Evolutionary conservation across 2,329 filamentous ascomycete species (phyloP).

Genomic region (Monilinia aucupariae): DNA sequence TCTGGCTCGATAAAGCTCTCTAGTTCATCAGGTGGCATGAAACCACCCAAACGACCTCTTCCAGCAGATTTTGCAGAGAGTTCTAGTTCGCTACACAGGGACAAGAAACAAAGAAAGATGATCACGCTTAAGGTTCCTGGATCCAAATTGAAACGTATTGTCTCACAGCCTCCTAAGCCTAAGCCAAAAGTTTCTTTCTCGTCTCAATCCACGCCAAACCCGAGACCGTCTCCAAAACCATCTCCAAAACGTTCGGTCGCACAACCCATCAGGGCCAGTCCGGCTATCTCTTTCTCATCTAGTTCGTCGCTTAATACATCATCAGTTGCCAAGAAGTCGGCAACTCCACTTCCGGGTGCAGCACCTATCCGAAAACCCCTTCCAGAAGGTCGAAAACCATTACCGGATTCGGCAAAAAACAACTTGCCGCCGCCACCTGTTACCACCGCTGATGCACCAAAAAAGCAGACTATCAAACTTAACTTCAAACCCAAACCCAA

Average conservation of each 20-base stretch:
- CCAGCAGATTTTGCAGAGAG: slow-evolving; percentile 18
- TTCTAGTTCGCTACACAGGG: slow-evolving; percentile 9
- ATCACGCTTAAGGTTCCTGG: slow-evolving; percentile 17
- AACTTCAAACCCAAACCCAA: slow-evolving; percentile 20
- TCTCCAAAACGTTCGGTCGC: slow-evolving; percentile 23
- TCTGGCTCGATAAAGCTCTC: background rate
- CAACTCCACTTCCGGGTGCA: background rate
- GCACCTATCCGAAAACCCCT: slow-evolving; percentile 23
- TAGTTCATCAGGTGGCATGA: slow-evolving; percentile 19
- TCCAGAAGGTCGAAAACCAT: slow-evolving; percentile 21
- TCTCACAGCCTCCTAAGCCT: slow-evolving; percentile 24
- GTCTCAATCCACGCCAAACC: slow-evolving; percentile 11
- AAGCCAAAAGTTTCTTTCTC: slow-evolving; percentile 2
- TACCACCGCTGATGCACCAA: background rate
- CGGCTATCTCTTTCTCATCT: slow-evolving; percentile 19
- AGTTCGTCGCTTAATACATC: slow-evolving; percentile 14
- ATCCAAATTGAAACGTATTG: slow-evolving; percentile 24
- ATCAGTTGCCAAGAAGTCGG: slow-evolving; percentile 5
- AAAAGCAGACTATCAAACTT: slow-evolving; percentile 15
- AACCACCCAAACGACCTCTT: slow-evolving; percentile 27
- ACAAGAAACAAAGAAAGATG: slow-evolving; percentile 14
- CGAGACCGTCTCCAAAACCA: slow-evolving; percentile 19
- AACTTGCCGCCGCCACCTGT: background rate
- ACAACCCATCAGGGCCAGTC: slow-evolving; percentile 16
- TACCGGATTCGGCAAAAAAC: slow-evolving; percentile 16